phyloP scores from a whole-genome alignment of 768 basidiomycete genomes.

The Macrolepiota albuminosa region DNA sequence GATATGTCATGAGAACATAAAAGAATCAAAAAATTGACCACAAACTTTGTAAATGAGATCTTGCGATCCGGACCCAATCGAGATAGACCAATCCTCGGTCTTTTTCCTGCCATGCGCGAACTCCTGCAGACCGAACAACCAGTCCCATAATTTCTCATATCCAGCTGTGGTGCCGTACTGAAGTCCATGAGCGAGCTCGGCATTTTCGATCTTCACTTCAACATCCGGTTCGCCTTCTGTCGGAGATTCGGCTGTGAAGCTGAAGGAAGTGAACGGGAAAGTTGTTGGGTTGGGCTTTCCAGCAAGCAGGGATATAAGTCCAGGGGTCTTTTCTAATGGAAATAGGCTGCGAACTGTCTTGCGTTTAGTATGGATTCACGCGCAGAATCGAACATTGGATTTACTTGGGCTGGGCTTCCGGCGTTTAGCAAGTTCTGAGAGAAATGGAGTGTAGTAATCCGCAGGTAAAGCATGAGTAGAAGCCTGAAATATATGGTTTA shows the following conservation, averaged over 20 bases:
- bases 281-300: conserved; percentile 90
- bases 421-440: conserved; percentile 59
- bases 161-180: conserved; percentile 79
- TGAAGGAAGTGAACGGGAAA: conserved; percentile 86
- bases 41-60: conserved; percentile 72
- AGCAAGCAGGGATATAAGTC: conserved; percentile 77
- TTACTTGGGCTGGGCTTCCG: conserved; percentile 61
- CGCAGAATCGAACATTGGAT: conserved; percentile 17
- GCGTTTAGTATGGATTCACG: background rate
- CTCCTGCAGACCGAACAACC: conserved; percentile 72
- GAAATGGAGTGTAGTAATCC: conserved; percentile 51
- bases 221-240: conserved; percentile 35
- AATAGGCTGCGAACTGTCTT: conserved; percentile 60
- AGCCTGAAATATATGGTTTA: background rate
- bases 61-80: conserved; percentile 82
- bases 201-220: conserved; percentile 38
- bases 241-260: conserved; percentile 55
- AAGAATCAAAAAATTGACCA: background rate
- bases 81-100: conserved; percentile 69
- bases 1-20: background rate
- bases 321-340: conserved; percentile 74
- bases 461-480: conserved; percentile 37
- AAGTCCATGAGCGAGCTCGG: conserved; percentile 61
- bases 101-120: conserved; percentile 56
- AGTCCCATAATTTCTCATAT: conserved; percentile 54